Conservation (phyloP, 352 stramenopile genomes). For the Pythium rishiriense region DNA sequence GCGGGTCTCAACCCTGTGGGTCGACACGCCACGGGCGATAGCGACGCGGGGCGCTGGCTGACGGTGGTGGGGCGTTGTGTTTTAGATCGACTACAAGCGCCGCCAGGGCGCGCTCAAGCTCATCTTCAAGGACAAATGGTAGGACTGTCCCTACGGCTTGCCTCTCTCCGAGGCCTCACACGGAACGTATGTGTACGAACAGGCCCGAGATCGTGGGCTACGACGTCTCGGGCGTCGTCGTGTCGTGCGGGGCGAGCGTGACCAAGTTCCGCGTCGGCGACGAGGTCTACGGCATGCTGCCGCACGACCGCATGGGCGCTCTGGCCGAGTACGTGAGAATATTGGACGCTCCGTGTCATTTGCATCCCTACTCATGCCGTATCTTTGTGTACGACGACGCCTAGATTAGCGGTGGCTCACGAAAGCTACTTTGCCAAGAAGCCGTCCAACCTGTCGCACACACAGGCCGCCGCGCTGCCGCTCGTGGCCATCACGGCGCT, state of each 20-base stretch:
- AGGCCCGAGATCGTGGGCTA: conserved; percentile 75
- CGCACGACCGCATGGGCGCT: conserved; percentile 58
- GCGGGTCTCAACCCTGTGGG: conserved; percentile 62
- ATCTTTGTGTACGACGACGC: neutral
- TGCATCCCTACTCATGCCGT: no score
- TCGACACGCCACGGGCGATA: neutral
- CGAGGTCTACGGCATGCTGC: conserved; percentile 73
- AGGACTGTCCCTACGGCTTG: no score
- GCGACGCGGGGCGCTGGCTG: neutral
- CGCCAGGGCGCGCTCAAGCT: conserved; percentile 72
- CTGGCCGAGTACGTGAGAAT: conserved; percentile 61
- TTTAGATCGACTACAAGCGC: conserved; percentile 80
- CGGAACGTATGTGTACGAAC: no score
- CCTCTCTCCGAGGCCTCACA: no score
- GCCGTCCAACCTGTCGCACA: conserved; percentile 62
- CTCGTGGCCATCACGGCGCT: conserved; percentile 56
- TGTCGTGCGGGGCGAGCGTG: conserved; percentile 49
- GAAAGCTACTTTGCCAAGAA: conserved; percentile 72
- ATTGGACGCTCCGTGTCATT: neutral
- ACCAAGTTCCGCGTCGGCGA: conserved; percentile 62
- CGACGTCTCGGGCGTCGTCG: conserved; percentile 68
- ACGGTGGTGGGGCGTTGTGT: neutral
- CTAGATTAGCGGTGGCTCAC: conserved; percentile 49
- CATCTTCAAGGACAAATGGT: conserved; percentile 43
- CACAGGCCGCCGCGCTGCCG: conserved; percentile 69